Percentiles rank a stretch among this genome's conserved stretches.
Conservation (phyloP, 2,329 filamentous ascomycete genomes). For the Cercospora sesami region DNA sequence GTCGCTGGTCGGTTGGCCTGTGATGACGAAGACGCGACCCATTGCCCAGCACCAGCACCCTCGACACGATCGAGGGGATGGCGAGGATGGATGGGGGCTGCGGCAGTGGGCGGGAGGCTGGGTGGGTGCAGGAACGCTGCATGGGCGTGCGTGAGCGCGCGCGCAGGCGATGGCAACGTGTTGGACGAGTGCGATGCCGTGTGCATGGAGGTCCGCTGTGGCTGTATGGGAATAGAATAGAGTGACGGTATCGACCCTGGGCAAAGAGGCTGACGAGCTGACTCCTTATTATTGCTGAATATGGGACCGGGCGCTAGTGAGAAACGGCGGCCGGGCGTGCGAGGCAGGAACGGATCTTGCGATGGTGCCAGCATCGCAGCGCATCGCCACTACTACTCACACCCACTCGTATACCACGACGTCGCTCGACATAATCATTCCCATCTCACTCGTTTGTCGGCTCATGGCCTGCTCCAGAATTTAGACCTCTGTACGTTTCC, state of each 20-base stretch:
- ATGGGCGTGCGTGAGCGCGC: background rate
- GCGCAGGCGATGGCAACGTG: background rate
- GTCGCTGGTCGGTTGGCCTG: background rate
- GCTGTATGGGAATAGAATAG: background rate
- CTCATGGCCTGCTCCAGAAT: background rate
- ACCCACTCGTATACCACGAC: background rate
- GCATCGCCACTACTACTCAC: background rate
- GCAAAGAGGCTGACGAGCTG: conserved; percentile 5
- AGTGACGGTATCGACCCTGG: background rate
- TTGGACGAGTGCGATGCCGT: background rate
- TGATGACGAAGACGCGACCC: background rate
- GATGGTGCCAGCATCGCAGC: background rate
- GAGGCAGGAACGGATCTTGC: background rate
- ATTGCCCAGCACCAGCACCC: background rate
- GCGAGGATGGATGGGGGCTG: background rate
- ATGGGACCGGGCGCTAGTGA: background rate
- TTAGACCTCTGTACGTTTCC: background rate
- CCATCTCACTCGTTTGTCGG: background rate
- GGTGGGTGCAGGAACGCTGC: background rate
- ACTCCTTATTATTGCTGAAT: conserved; percentile 8
- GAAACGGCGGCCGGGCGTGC: background rate
- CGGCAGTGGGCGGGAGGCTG: background rate
- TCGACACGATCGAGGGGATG: background rate
- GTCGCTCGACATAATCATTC: background rate
- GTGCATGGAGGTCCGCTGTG: background rate